Evolutionary conservation across 2,329 filamentous ascomycete genomes (phyloP).

Genomic region (Mycosphaerella sp.): DNA sequence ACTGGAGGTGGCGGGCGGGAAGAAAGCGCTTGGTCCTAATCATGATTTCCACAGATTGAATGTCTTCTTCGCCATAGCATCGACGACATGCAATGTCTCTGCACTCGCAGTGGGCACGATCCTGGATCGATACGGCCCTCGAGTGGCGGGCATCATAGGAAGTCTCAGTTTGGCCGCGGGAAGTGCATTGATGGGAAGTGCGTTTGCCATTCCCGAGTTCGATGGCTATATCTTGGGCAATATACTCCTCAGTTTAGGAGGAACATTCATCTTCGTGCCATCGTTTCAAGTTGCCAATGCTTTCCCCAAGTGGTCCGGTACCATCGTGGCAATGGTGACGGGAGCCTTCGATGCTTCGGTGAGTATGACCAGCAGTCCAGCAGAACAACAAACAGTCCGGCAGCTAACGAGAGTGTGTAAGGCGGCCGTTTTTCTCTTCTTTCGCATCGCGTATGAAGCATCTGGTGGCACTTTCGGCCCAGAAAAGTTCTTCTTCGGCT

Average conservation of each 20-base stretch:
- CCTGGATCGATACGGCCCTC: slow-evolving; percentile 73
- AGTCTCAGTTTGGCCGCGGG: slow-evolving; percentile 62
- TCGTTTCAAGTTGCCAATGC: slow-evolving; percentile 47
- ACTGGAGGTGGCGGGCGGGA: background rate
- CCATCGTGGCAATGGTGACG: slow-evolving; percentile 44
- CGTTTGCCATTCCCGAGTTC: slow-evolving; percentile 53
- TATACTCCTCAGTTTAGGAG: slow-evolving; percentile 44
- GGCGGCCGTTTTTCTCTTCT: slow-evolving; percentile 44
- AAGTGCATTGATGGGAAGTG: slow-evolving; percentile 63
- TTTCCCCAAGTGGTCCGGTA: slow-evolving; percentile 44
- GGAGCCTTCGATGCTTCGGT: slow-evolving; percentile 45
- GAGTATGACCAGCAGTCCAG: background rate
- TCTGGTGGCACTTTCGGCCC: slow-evolving; percentile 38
- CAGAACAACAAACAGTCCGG: background rate
- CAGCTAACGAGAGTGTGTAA: slow-evolving; percentile 1
- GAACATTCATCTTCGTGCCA: slow-evolving; percentile 47
- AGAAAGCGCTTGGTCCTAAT: background rate
- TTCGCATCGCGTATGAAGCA: slow-evolving; percentile 43
- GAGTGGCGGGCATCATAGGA: slow-evolving; percentile 65
- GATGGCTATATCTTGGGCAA: slow-evolving; percentile 56
- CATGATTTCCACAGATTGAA: slow-evolving; percentile 51
- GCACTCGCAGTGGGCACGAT: slow-evolving; percentile 79
- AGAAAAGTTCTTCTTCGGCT: slow-evolving; percentile 45
- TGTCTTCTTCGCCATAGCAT: slow-evolving; percentile 85
- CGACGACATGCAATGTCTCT: slow-evolving; percentile 79